phyloP scores from a whole-genome alignment of 441 rosid species.

The Aquilaria agallochum region DNA sequence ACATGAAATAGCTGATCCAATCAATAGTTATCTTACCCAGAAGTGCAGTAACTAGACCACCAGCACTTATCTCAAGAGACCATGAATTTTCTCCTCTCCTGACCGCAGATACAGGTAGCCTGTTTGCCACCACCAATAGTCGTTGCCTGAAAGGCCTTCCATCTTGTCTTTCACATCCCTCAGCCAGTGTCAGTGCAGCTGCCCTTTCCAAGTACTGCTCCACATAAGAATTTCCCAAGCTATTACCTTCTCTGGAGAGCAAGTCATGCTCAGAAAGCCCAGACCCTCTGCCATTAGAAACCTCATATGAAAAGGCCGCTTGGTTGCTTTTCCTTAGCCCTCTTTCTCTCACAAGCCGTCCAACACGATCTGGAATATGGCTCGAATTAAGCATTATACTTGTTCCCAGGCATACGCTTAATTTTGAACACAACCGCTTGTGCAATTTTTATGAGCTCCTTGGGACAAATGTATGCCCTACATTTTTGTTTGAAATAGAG shows the following conservation, averaged over 20 bases:
- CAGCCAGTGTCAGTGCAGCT: conserved; percentile 41
- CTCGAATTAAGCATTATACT: conserved; percentile 63
- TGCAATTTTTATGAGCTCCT: conserved; percentile 21
- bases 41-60: conserved; percentile 96
- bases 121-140: conserved; percentile 91
- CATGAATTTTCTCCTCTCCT: conserved; percentile 94
- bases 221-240: conserved; percentile 40
- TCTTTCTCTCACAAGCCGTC: conserved; percentile 73
- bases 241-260: conserved; percentile 51
- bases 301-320: conserved; percentile 46
- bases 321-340: conserved; percentile 60
- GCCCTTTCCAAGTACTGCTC: conserved; percentile 70
- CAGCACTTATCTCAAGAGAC: conserved; percentile 97
- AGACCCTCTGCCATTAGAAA: conserved; percentile 24
- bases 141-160: conserved; percentile 78
- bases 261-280: conserved; percentile 50
- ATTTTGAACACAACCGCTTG: conserved; percentile 35
- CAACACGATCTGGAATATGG: conserved; percentile 56
- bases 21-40: conserved; percentile 40
- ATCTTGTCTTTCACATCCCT: conserved; percentile 58
- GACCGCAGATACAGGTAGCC: conserved; percentile 96
- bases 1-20: conserved; percentile 6
- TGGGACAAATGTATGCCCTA: conserved; percentile 34
- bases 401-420: conserved; percentile 95
- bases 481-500: conserved; percentile 36